Evolutionary conservation across 352 stramenopile species (phyloP).

Genomic region (Pythium aristosporum): DNA sequence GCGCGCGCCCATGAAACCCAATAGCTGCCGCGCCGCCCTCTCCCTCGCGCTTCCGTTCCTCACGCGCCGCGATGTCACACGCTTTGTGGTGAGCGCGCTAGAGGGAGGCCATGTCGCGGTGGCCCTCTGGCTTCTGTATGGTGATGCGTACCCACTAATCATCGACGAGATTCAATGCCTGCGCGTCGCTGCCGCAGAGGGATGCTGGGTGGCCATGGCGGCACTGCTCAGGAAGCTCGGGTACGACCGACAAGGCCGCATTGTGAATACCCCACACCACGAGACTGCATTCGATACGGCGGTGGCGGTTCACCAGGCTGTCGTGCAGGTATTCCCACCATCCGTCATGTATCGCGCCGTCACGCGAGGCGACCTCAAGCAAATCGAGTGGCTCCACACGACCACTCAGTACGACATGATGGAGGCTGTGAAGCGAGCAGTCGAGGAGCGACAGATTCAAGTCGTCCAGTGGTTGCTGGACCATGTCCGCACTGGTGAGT

Average conservation of each 20-base stretch:
- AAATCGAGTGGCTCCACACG: not conserved
- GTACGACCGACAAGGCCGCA: not conserved
- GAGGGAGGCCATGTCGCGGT: not conserved
- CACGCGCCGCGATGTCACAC: conserved; percentile 6
- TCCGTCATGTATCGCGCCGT: not conserved
- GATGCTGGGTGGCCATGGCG: not conserved
- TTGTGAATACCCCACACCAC: not conserved
- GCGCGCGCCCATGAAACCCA: not conserved
- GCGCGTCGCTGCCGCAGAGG: not conserved
- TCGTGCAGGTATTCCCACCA: not conserved
- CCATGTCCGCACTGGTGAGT: not conserved
- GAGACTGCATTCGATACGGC: not conserved
- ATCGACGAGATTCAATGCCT: not conserved
- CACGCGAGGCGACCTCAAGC: not conserved
- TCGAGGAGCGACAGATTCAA: not conserved
- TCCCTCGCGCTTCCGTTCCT: conserved; percentile 1
- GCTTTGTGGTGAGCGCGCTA: not conserved
- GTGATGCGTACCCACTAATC: not conserved
- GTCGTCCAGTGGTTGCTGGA: conserved; percentile 5
- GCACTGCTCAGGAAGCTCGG: not conserved
- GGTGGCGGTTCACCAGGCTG: not conserved
- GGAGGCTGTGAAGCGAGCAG: not conserved
- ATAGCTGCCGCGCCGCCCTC: not conserved
- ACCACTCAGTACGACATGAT: not conserved
- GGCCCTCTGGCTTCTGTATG: not conserved